Conservation (phyloP, 2,329 filamentous ascomycete genomes). For the Aureobasidium sp. region DNA sequence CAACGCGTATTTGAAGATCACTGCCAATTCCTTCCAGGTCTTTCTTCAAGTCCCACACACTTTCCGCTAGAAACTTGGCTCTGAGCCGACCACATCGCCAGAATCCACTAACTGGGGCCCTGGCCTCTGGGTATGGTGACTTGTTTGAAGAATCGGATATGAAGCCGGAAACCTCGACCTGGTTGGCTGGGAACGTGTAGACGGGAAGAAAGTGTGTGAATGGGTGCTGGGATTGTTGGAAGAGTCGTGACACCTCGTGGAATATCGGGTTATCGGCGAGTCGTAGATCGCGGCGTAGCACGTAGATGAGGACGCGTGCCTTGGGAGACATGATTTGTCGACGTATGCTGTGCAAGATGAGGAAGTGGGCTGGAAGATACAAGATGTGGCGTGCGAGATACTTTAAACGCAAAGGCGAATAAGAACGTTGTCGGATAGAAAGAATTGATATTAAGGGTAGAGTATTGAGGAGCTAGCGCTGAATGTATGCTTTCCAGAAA, state of each 20-base stretch:
- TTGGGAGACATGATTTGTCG: slow-evolving; percentile 8
- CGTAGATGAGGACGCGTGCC: slow-evolving; percentile 54
- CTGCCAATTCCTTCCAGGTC: slow-evolving; percentile 54
- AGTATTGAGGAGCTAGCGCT: not conserved
- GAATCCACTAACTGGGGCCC: slow-evolving; percentile 57
- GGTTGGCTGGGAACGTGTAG: slow-evolving; percentile 61
- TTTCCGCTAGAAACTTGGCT: slow-evolving; percentile 64
- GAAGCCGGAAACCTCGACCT: slow-evolving; percentile 70
- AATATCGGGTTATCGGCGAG: slow-evolving; percentile 69
- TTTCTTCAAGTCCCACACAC: slow-evolving; percentile 64
- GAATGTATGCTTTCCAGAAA: not conserved
- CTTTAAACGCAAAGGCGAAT: not conserved
- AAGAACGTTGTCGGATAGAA: not conserved
- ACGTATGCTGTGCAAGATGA: not conserved
- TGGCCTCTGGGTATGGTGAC: slow-evolving; percentile 63
- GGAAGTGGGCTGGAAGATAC: not conserved
- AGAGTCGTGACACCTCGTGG: slow-evolving; percentile 45
- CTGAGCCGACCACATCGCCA: slow-evolving; percentile 70
- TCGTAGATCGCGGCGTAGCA: slow-evolving; percentile 66
- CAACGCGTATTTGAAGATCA: slow-evolving; percentile 58
- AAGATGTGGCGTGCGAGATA: not conserved
- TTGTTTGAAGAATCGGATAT: slow-evolving; percentile 40
- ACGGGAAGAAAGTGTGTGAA: slow-evolving; percentile 64
- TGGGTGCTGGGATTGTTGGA: slow-evolving; percentile 40
- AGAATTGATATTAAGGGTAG: not conserved